Evolutionary conservation across 495 filamentous ascomycete genomes (phyloP), one percentile per base, ranked within the genome.

Genomic region (Diplogelasinospora grovesii): DNA sequence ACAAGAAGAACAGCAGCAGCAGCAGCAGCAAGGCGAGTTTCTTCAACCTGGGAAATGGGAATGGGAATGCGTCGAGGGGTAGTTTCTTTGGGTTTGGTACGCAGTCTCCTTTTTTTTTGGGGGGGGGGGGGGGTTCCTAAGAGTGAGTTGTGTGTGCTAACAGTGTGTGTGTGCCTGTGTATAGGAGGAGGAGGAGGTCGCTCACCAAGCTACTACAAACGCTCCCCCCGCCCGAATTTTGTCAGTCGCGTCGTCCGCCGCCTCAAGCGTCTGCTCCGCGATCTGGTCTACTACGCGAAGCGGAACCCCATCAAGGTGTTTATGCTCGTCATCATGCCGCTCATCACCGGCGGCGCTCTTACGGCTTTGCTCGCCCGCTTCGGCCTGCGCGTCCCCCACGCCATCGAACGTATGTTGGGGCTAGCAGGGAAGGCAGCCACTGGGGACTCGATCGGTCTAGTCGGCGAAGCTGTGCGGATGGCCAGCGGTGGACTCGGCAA

Each of bases 261-360:
- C 41, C 75, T 94, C 46, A 81, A 77, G 52, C 80, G 79, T 19
- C 67, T 89, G 21, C 57, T 93, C 21, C 82, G 82, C 39, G 78
- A 89, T 48, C 74, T 94, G 9, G 71, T 74, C 49, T 71, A 77
- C 57, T 93, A 88, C 60, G 81, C 83, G 40, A 78, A 84, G 53
- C 69, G 75, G 6, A 78, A 95, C 56, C 89, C 89, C 0, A 50
- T 86, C 48, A 92, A 89, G 62, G 82, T 90, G 2, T 79, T 93
- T 61, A 77, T 89, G 68, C 70, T 92, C 13, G 81, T 93, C 22
- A 76, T 93, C 38, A 73, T 94, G 70, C 89, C 89, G 14, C 69
- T 96, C 32, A 66, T 95, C 41, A 86, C 81, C 0, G 85, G 85
- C 35, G 89, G 89, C 5, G 81, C 85, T 19, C 60, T 96, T 51